Evolutionary conservation across 2,329 filamentous ascomycete species (phyloP).

Genomic region (Aspergillus pseudonomiae): DNA sequence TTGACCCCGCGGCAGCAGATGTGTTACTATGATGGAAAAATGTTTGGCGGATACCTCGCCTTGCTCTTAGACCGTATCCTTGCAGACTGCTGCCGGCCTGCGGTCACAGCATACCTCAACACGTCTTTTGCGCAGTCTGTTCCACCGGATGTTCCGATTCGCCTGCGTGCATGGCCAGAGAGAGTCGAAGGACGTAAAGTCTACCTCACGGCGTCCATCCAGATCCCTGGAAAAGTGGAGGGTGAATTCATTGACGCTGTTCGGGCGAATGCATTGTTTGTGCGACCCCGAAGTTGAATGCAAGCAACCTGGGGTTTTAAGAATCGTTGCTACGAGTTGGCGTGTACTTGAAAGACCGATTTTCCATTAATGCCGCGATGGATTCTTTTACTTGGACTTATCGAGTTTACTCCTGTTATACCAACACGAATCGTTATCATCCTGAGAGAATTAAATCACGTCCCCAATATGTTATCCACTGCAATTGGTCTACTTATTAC

Average conservation of each 20-base stretch:
- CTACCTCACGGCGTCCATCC: background rate
- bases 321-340: background rate
- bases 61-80: slow-evolving; percentile 2
- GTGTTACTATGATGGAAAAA: slow-evolving; percentile 1
- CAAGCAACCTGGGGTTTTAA: background rate
- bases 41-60: slow-evolving; percentile 2
- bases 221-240: background rate
- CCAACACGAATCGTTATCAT: background rate
- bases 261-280: background rate
- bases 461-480: background rate
- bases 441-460: background rate
- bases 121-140: slow-evolving; percentile 2
- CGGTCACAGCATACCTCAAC: background rate
- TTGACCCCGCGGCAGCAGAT: slow-evolving; percentile 1
- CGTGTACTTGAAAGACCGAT: background rate
- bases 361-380: background rate
- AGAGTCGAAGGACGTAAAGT: background rate
- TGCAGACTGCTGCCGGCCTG: background rate
- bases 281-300: background rate
- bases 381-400: background rate
- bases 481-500: background rate
- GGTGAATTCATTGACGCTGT: background rate
- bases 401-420: background rate
- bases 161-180: background rate
- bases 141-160: background rate